These are phyloP conservation scores for Brettanomyces bruxellensis DNA, from an alignment of 805 yeast species.

Conservation along the genomic window DNA sequence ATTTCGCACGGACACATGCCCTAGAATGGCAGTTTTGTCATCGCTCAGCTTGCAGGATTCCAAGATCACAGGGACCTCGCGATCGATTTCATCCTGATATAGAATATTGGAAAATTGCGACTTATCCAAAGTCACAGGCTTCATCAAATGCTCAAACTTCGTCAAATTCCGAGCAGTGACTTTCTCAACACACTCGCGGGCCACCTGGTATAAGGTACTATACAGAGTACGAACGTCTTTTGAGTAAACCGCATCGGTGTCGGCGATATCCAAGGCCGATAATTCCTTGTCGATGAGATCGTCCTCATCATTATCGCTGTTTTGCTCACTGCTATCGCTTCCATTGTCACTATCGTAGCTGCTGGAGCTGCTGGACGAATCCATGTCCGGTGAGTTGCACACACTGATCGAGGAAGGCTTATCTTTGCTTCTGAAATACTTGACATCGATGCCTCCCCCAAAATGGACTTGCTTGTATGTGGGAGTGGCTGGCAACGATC, in stretches of 20 bases:
- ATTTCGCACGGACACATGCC: conserved; percentile 74
- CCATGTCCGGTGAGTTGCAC: conserved; percentile 47
- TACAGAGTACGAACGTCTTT: neutral
- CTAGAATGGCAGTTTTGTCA: conserved; percentile 52
- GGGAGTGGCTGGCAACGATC: conserved; percentile 46
- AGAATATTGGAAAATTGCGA: conserved; percentile 35
- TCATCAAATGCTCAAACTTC: conserved; percentile 15
- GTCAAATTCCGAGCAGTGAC: conserved; percentile 9
- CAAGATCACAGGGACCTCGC: conserved; percentile 42
- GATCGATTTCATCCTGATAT: conserved; percentile 34
- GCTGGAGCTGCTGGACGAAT: conserved; percentile 23
- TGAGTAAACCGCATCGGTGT: conserved; percentile 4
- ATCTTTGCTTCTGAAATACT: conserved; percentile 65
- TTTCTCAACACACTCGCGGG: conserved; percentile 12
- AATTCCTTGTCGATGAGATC: conserved; percentile 15
- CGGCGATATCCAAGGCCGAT: conserved; percentile 4
- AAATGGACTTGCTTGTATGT: conserved; percentile 75
- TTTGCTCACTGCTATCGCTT: conserved; percentile 18
- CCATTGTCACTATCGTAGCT: conserved; percentile 18
- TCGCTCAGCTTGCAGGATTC: conserved; percentile 54
- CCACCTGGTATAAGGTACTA: conserved; percentile 6
- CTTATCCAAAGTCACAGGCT: conserved; percentile 36
- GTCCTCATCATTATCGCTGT: conserved; percentile 3
- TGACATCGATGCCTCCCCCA: conserved; percentile 64
- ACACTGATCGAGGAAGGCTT: conserved; percentile 73